Percentiles rank a stretch among this genome's conserved stretches.
These are phyloP conservation scores for Isabelozyma rhagii DNA, from an alignment of 805 yeast species.

Conservation along the genomic window DNA sequence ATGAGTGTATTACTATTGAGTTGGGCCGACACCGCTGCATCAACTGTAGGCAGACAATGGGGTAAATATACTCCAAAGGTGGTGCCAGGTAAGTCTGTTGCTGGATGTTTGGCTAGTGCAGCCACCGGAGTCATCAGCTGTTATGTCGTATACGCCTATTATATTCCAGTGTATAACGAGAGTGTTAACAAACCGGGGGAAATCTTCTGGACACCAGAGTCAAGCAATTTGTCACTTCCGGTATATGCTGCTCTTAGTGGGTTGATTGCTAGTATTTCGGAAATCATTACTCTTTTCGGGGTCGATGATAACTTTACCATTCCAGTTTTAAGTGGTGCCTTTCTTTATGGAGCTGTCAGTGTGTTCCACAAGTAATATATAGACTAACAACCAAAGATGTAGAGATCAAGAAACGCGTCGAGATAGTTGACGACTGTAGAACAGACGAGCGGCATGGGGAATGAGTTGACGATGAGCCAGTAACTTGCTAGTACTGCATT, in stretches of 20 bases:
- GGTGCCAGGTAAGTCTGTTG: slow-evolving; percentile 73
- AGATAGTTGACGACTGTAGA: not conserved
- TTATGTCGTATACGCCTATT: slow-evolving; percentile 65
- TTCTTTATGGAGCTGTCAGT: slow-evolving; percentile 51
- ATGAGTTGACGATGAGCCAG: too few relatives aligned
- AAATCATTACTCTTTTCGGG: slow-evolving; percentile 71
- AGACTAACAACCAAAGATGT: not conserved
- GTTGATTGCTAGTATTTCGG: slow-evolving; percentile 79
- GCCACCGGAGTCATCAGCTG: slow-evolving; percentile 66
- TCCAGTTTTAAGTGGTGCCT: slow-evolving; percentile 77
- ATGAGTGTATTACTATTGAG: slow-evolving; percentile 77
- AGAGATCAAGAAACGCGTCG: not conserved
- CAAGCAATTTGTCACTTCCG: slow-evolving; percentile 54
- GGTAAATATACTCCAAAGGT: slow-evolving; percentile 83
- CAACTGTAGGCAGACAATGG: slow-evolving; percentile 83
- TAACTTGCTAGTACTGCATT: too few relatives aligned
- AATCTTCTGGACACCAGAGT: slow-evolving; percentile 62
- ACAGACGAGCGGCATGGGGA: not conserved
- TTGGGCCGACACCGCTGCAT: slow-evolving; percentile 98
- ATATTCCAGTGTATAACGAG: slow-evolving; percentile 58
- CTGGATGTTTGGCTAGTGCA: slow-evolving; percentile 89
- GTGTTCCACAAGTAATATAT: slow-evolving; percentile 4
- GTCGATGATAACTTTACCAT: slow-evolving; percentile 94
- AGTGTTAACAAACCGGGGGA: slow-evolving; percentile 52
- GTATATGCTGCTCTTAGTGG: slow-evolving; percentile 65